phyloP scores from a whole-genome alignment of 148 eudicot genomes.

The Amaranthus palmeri region DNA sequence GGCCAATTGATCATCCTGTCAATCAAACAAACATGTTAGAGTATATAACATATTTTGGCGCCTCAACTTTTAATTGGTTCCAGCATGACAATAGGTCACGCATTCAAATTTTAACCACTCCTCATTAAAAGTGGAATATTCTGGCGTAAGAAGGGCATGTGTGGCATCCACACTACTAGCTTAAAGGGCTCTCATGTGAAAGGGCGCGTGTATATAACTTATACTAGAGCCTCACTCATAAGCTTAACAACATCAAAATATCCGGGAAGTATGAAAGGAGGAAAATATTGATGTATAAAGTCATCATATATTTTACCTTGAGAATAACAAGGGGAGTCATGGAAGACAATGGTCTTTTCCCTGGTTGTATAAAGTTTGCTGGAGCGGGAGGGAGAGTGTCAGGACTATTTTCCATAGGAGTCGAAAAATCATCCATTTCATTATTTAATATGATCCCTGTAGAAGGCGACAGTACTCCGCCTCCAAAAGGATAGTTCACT shows the following conservation, averaged over 20 bases:
- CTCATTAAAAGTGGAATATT: too few relatives aligned
- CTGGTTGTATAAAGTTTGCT: conserved; percentile 65
- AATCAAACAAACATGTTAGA: background rate
- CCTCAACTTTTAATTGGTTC: too few relatives aligned
- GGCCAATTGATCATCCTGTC: conserved; percentile 65
- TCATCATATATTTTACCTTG: conserved; percentile 37
- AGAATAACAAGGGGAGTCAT: conserved; percentile 82
- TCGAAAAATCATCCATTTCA: conserved; percentile 89
- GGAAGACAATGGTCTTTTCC: conserved; percentile 87
- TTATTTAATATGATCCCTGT: conserved; percentile 76
- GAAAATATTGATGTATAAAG: background rate
- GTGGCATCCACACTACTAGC: too few relatives aligned
- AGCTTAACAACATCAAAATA: background rate
- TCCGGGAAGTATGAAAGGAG: background rate
- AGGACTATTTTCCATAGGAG: conserved; percentile 52
- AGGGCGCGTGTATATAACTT: too few relatives aligned
- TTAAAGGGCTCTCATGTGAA: too few relatives aligned
- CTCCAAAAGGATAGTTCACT: conserved; percentile 73
- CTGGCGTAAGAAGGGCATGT: too few relatives aligned
- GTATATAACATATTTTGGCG: too few relatives aligned
- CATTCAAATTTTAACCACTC: too few relatives aligned
- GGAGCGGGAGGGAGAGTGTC: conserved; percentile 79
- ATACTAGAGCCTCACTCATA: too few relatives aligned
- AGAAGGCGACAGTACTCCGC: conserved; percentile 63
- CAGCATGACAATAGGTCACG: too few relatives aligned